Base-by-base conservation (phyloP, 2,329 filamentous ascomycete species). In the Verticillium nubilum region DNA sequence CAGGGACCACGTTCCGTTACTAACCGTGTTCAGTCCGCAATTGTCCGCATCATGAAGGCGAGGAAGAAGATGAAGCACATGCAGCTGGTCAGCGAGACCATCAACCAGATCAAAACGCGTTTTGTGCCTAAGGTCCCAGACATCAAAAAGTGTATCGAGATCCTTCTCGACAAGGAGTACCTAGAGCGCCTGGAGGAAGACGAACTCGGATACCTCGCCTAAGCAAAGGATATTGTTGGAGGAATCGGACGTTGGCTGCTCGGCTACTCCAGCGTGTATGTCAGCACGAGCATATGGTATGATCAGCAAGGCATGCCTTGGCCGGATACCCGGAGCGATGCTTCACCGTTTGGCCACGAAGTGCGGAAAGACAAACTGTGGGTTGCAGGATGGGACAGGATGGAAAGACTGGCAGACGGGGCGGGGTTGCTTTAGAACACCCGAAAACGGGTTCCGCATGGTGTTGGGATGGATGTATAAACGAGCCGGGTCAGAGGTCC, bases 101-200 rank as follows among this genome's bases (percentile, higher is more conserved):
- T 99, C 73, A 89, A 88, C 70, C 95, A 98, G 76, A 97, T 99
- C 74, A 91, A 90, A 73, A 88, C 87, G 50, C 91, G 95, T 47
- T 99, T 99, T 76, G 87, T 92, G 60, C 95, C 95, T 47, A 96
- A 96, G 78, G 85, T 99, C 29, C 82, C 86, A 17, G 95, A 99
- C 68, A 99, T 99, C 84, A 99, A 99, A 82, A 99, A 98, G 80
- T 97, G 95, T 76, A 98, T 99, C 73, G 95, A 99, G 76, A 97
- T 97, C 65, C 83, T 99, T 47, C 88, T 99, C 65, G 95, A 99
- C 81, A 99, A 99, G 81, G 95, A 99, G 75, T 99, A 99, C 70
- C 85, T 99, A 55, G 95, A 99, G 80, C 91, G 95, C 60, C 79
- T 98, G 60, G 95, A 98, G 54, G 92, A 91, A 58, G 95, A 98